Evolutionary conservation across 2,329 filamentous ascomycete genomes (phyloP).

Genomic region (Pseudogymnoascus sp.): DNA sequence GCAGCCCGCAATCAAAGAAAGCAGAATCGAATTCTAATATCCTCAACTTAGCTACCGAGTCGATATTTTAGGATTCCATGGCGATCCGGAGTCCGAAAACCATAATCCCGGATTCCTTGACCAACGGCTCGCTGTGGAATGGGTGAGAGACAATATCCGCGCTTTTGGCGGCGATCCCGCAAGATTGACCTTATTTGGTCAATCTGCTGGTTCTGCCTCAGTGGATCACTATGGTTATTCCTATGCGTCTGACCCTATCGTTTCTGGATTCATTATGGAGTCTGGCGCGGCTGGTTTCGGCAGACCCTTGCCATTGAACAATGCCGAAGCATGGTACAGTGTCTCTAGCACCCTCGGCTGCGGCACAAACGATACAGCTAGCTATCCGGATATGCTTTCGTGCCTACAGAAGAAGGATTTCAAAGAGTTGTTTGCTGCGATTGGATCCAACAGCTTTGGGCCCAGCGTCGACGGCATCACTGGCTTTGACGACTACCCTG

Average conservation of each 20-base stretch:
- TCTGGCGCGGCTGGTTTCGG: slow-evolving; percentile 27
- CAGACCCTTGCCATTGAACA: slow-evolving; percentile 15
- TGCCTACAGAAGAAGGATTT: slow-evolving; percentile 24
- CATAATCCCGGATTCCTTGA: slow-evolving; percentile 15
- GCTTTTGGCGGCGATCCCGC: slow-evolving; percentile 31
- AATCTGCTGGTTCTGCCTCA: slow-evolving; percentile 54
- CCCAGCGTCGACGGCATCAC: slow-evolving; percentile 20
- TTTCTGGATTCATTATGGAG: slow-evolving; percentile 16
- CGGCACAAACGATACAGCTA: slow-evolving; percentile 21
- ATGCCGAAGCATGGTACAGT: slow-evolving; percentile 23
- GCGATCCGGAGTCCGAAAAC: slow-evolving; percentile 15
- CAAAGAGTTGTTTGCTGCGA: slow-evolving; percentile 18
- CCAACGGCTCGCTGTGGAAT: slow-evolving; percentile 31
- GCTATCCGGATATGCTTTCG: slow-evolving; percentile 19
- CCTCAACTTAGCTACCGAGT: slow-evolving; percentile 21
- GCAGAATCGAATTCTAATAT: background rate
- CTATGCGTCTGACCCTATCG: slow-evolving; percentile 18
- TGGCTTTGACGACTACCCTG: slow-evolving; percentile 26
- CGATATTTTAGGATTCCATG: slow-evolving; percentile 32
- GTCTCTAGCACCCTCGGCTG: slow-evolving; percentile 24
- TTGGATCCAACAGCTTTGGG: slow-evolving; percentile 19
- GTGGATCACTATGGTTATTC: slow-evolving; percentile 25
- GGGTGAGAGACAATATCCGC: slow-evolving; percentile 32
- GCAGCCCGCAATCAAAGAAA: background rate
- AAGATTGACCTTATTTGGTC: slow-evolving; percentile 52